Evolutionary conservation across 805 yeast species (phyloP), one percentile per base, ranked within the genome.

Genomic region (Nakazawaea wyomingensis): DNA sequence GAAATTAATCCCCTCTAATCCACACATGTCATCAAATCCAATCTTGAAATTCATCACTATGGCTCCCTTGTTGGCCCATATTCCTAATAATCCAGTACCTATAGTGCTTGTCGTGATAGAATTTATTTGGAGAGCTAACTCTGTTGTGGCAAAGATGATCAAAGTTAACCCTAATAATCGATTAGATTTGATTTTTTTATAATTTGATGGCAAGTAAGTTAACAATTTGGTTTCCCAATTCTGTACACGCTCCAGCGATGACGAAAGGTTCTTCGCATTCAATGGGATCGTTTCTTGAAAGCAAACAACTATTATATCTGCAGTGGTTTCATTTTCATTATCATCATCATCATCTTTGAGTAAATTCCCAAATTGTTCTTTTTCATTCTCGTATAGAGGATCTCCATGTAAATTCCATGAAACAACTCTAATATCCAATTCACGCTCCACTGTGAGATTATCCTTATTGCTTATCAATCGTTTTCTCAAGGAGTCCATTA

Each of bases 1-100:
- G 26, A 70, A 44, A 9, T 56, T 48, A 13, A 53, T 45, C 17
- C 69, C 70, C 6, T 59, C 54, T 3, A 61, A 44, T 28, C 55
- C 55, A 4, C 53, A 51, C 37, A 68, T 55, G 24, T 59, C 57
- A 30, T 68, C 62, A 8, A 52, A 57, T 3, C 76, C 77, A 19
- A 74, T 47, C 9, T 48, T 57, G 47, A 79, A 66, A 20, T 61
- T 59, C 18, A 76, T 59, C 14, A 69, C 57, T 11, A 76, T 73
- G 4, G 81, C 79, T 2, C 85, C 85, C 51, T 78, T 78, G 57
- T 78, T 78, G 14, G 82, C 83, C 76, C 81, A 78, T 2, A 48
- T 40, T 19, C 77, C 71, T 39, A 78, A 53, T 31, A 77, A 66
- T 0, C 84, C 84, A 0, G 83, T 70, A 0, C 84, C 82, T 5